Evolutionary conservation across 306 rosid genomes (phyloP).

Genomic region (Aeschynomene evenia): DNA sequence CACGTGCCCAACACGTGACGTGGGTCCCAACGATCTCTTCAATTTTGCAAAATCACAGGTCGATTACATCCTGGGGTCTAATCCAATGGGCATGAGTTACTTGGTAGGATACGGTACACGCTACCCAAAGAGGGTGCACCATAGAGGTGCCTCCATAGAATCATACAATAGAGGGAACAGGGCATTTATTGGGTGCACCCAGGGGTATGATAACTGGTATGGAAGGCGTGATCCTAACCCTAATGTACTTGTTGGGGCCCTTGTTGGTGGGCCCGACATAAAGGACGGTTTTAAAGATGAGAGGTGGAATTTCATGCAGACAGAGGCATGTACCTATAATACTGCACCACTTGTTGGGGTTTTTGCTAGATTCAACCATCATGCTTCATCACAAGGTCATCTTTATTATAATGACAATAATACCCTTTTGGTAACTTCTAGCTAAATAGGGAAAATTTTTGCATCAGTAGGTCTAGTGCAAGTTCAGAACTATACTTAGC

Average conservation of each 20-base stretch:
- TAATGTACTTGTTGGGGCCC: slow-evolving; percentile 58
- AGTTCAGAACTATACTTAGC: too few relatives aligned
- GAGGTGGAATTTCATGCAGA: slow-evolving; percentile 60
- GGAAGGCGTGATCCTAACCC: slow-evolving; percentile 55
- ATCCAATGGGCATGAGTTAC: slow-evolving; percentile 71
- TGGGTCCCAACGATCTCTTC: slow-evolving; percentile 41
- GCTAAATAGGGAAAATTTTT: slow-evolving; percentile 2
- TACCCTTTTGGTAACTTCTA: slow-evolving; percentile 21
- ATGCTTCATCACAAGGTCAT: slow-evolving; percentile 16
- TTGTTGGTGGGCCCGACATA: slow-evolving; percentile 78
- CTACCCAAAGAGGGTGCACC: slow-evolving; percentile 65
- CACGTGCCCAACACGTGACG: slow-evolving; percentile 37
- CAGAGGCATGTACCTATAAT: slow-evolving; percentile 88
- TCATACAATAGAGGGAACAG: slow-evolving; percentile 41
- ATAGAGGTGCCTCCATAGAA: slow-evolving; percentile 79
- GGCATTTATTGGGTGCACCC: slow-evolving; percentile 79
- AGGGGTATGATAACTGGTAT: slow-evolving; percentile 74
- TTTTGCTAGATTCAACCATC: slow-evolving; percentile 58
- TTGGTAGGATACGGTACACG: slow-evolving; percentile 59
- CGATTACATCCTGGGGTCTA: slow-evolving; percentile 77
- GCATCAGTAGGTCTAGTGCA: too few relatives aligned
- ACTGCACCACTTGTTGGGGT: slow-evolving; percentile 72
- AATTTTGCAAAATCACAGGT: slow-evolving; percentile 69
- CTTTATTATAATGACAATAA: not conserved
- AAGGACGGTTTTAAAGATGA: slow-evolving; percentile 59